A percentile compares a stretch with the other conserved stretches of the same genome.
Evolutionary conservation across 441 rosid genomes (phyloP).

Genomic region (Syzygium syzygioides): DNA sequence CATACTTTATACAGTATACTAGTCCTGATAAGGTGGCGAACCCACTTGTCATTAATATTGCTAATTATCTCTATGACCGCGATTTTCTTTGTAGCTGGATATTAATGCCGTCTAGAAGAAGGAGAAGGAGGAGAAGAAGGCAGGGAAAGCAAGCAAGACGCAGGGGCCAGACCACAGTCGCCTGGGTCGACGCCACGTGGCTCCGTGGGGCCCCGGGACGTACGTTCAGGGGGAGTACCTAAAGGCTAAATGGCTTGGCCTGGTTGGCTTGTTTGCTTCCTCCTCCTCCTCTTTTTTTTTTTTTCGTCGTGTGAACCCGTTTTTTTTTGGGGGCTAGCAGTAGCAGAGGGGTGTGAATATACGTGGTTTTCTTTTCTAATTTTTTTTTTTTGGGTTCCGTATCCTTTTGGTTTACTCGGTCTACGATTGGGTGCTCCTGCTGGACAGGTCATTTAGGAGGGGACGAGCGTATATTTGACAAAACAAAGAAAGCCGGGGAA

Average conservation of each 20-base stretch:
- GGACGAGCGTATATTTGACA: background rate
- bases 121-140: background rate
- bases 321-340: background rate
- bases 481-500: background rate
- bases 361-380: background rate
- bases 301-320: background rate
- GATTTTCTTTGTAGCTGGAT: background rate
- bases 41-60: background rate
- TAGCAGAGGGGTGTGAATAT: background rate
- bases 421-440: background rate
- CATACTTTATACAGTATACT: background rate
- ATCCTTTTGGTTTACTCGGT: background rate
- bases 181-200: background rate
- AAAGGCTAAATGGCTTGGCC: background rate
- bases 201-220: background rate
- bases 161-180: background rate
- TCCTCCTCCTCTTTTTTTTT: background rate
- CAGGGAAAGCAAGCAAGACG: background rate
- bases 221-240: background rate
- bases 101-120: background rate
- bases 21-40: background rate
- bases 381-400: background rate
- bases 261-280: background rate
- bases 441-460: background rate
- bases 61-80: background rate